Conservation (phyloP, 495 filamentous ascomycete genomes). For the Aspergillus wentii region DNA sequence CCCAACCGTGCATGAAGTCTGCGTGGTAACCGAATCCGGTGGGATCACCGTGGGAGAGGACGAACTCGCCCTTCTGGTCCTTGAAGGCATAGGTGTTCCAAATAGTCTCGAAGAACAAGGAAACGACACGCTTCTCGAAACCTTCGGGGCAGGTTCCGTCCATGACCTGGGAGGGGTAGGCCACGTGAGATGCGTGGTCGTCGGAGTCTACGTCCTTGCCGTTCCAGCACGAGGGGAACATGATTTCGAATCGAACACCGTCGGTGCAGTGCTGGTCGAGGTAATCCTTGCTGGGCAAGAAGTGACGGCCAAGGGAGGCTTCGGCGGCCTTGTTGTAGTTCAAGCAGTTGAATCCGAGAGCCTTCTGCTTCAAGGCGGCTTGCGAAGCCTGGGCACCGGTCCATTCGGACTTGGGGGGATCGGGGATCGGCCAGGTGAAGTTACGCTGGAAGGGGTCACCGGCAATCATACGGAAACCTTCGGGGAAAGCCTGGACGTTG, state of each 20-base stretch:
- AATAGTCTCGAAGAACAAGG: constrained; percentile 84
- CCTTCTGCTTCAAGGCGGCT: constrained; percentile 66
- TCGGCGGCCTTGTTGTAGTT: constrained; percentile 62
- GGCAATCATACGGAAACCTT: constrained; percentile 79
- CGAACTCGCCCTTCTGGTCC: constrained; percentile 63
- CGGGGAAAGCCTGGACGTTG: constrained; percentile 70
- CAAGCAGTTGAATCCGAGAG: constrained; percentile 89
- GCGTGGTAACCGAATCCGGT: constrained; percentile 80
- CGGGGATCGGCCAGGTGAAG: constrained; percentile 64
- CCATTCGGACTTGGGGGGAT: constrained; percentile 73
- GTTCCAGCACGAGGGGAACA: constrained; percentile 94
- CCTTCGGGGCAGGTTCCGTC: constrained; percentile 71
- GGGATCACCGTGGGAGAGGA: constrained; percentile 79
- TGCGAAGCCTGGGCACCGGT: constrained; percentile 54
- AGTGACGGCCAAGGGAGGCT: constrained; percentile 71
- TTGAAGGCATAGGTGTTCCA: constrained; percentile 71
- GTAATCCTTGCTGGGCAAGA: constrained; percentile 71
- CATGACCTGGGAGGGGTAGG: constrained; percentile 71
- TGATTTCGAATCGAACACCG: constrained; percentile 75
- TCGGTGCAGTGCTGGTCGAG: constrained; percentile 71
- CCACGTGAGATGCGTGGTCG: constrained; percentile 69
- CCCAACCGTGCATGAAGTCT: constrained; percentile 84
- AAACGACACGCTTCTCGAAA: constrained; percentile 63
- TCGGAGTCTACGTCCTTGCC: constrained; percentile 56
- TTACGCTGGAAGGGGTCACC: constrained; percentile 65